Base-by-base conservation (phyloP, 345 rosid genomes). In the Heritiera fomes region DNA sequence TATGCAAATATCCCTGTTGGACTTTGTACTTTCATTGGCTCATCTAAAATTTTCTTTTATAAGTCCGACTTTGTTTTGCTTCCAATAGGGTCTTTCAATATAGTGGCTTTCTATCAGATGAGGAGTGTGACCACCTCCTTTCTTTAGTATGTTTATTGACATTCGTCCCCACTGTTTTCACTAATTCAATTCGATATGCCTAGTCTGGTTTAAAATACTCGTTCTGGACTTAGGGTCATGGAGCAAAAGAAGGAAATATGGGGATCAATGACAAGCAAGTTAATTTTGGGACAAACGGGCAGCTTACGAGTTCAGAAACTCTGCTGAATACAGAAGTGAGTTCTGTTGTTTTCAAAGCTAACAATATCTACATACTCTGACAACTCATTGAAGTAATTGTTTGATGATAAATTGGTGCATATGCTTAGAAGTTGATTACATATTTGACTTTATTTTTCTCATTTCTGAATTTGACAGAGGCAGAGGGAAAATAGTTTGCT, bases 41-140 rank as follows among this genome's bases (percentile, higher is more conserved):
- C 47, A 28, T 79, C 65, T 32, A 43, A 13, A 34, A 46, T 41
- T 52, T 81, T 65, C 14, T 45, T 3, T 79, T 40, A 45, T 72
- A 75, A 61, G 9, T 77, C 83, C 84, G 82, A 83, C 75, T 8
- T 47, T 34, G 3, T 67, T 46, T 82, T 74, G 74, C 74, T 86
- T 83, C 84, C 66, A 34, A 68, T 82, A 93, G 97, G 90, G 87
- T 89, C 75, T 94, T 93, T 77, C 60, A 91, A 46, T 92, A 93
- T 76, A 82, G 78, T 12, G 93, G 88, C 13, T 90, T 94, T 85
- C 77, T 93, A 79, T 85, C 90, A 0, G 87, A 87, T 40, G 91
- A 90, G 81, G 98, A 94, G 83, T 90, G 97, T 61, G 92, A 91
- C 78, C 91, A 87, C 87, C 88, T 92, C 68, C 80, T 84, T 74